Evolutionary conservation across 2,329 filamentous ascomycete genomes (phyloP).

Genomic region (Paecilomyces sp.): DNA sequence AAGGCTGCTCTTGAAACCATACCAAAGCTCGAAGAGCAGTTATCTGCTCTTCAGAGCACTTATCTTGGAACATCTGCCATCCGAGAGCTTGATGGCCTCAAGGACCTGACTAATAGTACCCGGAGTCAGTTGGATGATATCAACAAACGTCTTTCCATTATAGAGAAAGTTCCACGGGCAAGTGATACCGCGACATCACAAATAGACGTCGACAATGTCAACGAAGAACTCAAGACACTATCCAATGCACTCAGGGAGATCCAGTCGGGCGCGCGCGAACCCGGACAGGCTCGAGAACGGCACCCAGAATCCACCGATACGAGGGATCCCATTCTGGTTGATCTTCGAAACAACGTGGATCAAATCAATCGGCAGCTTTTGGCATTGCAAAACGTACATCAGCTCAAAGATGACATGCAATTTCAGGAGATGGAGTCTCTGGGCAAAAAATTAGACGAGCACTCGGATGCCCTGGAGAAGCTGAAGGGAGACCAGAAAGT

Average conservation of each 20-base stretch:
- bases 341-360: constrained; percentile 2
- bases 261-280: neutral
- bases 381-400: constrained; percentile 8
- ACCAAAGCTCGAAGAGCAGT: neutral
- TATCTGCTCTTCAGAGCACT: neutral
- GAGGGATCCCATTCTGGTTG: neutral
- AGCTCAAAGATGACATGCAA: constrained; percentile 15
- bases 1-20: neutral
- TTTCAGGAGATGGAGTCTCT: constrained; percentile 13
- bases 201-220: neutral
- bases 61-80: neutral
- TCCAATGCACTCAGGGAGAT: neutral
- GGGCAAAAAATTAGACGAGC: constrained; percentile 2
- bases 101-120: neutral
- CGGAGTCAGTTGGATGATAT: neutral
- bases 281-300: neutral
- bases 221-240: neutral
- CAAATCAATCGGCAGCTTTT: constrained; percentile 2
- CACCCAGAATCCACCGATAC: neutral
- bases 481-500: neutral
- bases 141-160: neutral
- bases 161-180: neutral
- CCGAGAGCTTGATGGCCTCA: neutral
- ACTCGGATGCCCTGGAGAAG: neutral
- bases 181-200: neutral